Conservation (phyloP, 2,329 filamentous ascomycete species). For the Phyllosticta paracitricarpa region DNA sequence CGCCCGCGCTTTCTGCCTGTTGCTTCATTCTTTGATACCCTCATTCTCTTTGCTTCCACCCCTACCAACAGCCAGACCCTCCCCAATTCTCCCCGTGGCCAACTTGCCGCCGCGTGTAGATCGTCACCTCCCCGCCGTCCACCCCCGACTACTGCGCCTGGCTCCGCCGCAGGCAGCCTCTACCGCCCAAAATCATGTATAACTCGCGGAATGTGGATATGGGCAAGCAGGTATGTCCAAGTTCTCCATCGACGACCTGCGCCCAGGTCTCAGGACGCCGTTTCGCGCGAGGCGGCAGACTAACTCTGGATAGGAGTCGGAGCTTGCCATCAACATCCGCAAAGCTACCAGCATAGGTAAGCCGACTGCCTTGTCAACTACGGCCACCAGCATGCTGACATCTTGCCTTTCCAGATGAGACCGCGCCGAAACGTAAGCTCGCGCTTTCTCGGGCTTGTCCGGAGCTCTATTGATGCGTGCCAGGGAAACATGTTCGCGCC, state of each 20-base stretch:
- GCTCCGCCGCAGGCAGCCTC: slow-evolving; percentile 4
- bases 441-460: not conserved
- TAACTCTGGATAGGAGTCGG: slow-evolving; percentile 45
- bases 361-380: slow-evolving; percentile 8
- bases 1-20: slow-evolving; percentile 4
- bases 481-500: slow-evolving; percentile 88
- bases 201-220: slow-evolving; percentile 48
- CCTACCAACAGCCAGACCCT: not conserved
- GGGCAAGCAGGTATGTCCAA: slow-evolving; percentile 43
- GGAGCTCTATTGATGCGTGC: slow-evolving; percentile 21
- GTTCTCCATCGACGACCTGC: not conserved
- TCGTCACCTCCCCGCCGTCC: slow-evolving; percentile 1
- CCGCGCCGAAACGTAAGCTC: slow-evolving; percentile 53
- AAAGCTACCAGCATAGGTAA: slow-evolving; percentile 55
- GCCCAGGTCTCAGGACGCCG: not conserved
- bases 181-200: slow-evolving; percentile 19
- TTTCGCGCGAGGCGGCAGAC: not conserved
- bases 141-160: slow-evolving; percentile 6
- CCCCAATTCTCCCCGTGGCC: not conserved
- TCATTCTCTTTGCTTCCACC: not conserved
- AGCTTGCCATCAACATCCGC: slow-evolving; percentile 56
- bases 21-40: not conserved
- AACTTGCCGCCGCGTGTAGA: not conserved
- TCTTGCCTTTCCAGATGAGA: slow-evolving; percentile 41
- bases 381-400: slow-evolving; percentile 13